phyloP scores from a whole-genome alignment of 2,329 filamentous ascomycete genomes.

The Aspergillus melleus region DNA sequence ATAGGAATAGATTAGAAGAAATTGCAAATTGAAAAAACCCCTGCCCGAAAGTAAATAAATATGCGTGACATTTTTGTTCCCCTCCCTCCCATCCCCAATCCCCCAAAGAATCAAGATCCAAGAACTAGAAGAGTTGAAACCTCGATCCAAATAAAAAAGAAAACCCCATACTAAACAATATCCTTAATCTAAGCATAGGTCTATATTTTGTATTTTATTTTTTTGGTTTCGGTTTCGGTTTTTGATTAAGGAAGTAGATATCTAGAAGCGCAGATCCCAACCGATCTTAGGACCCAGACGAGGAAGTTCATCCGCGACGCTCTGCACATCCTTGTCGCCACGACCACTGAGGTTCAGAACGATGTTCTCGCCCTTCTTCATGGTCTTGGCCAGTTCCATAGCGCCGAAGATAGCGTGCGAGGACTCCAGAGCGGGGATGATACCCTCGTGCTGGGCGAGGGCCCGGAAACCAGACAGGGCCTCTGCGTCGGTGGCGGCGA shows the following conservation, averaged over 20 bases:
- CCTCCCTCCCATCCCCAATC: no score
- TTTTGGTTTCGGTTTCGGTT: no score
- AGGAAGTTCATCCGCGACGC: constrained; percentile 90
- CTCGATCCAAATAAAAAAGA: no score
- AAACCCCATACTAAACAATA: no score
- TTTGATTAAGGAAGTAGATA: neutral
- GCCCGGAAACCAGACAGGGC: constrained; percentile 85
- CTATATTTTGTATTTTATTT: no score
- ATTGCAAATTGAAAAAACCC: no score
- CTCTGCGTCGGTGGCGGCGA: constrained; percentile 87
- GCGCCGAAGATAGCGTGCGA: constrained; percentile 90
- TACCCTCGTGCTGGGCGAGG: constrained; percentile 85
- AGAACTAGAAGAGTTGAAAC: no score
- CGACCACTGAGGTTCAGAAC: constrained; percentile 92
- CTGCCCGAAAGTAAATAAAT: no score
- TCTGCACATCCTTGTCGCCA: constrained; percentile 98
- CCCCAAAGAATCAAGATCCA: no score
- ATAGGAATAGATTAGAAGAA: no score
- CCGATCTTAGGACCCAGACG: constrained; percentile 84
- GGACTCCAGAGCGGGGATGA: constrained; percentile 93
- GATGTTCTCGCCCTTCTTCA: constrained; percentile 83
- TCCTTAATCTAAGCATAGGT: no score
- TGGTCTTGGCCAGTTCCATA: constrained; percentile 85
- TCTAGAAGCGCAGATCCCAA: constrained; percentile 62
- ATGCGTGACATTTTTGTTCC: no score